Evolutionary conservation across 2,329 filamentous ascomycete species (phyloP).

Genomic region (Talaromyces sp.): DNA sequence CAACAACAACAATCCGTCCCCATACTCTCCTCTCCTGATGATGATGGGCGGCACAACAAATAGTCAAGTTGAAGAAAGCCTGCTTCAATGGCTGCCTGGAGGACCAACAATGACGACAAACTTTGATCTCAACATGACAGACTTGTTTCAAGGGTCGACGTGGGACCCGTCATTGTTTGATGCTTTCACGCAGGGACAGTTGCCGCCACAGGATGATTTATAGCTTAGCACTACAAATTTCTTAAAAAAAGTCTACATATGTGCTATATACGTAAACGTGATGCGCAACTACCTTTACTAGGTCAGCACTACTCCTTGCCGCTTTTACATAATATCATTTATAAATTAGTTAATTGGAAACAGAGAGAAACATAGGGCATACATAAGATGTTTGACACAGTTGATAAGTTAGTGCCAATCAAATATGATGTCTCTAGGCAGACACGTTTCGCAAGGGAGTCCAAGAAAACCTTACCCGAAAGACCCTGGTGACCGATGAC

Average conservation of each 20-base stretch:
- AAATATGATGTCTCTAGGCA: no score
- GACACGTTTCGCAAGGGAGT: no score
- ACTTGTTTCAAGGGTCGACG: slow-evolving; percentile 28
- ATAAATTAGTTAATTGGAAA: no score
- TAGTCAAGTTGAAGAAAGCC: slow-evolving; percentile 5
- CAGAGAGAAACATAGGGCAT: no score
- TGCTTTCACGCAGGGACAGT: slow-evolving; percentile 27
- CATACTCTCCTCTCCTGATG: slow-evolving; percentile 8
- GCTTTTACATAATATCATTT: no score
- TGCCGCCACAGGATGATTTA: slow-evolving; percentile 17
- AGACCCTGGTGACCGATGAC: no score
- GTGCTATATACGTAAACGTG: not conserved
- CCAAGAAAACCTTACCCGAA: no score
- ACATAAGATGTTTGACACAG: no score
- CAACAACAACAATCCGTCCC: not conserved
- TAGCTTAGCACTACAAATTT: not conserved
- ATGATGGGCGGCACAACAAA: slow-evolving; percentile 7
- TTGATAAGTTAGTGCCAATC: no score
- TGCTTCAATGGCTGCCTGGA: slow-evolving; percentile 3
- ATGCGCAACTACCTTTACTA: no score
- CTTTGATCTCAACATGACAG: slow-evolving; percentile 28
- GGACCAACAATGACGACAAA: slow-evolving; percentile 15
- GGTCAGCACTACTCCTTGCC: no score
- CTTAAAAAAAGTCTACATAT: not conserved
- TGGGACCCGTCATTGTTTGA: slow-evolving; percentile 28